These are phyloP conservation scores for Tetradesmus obliquus DNA, from an alignment of 139 green algal species.

Conservation along the genomic window DNA sequence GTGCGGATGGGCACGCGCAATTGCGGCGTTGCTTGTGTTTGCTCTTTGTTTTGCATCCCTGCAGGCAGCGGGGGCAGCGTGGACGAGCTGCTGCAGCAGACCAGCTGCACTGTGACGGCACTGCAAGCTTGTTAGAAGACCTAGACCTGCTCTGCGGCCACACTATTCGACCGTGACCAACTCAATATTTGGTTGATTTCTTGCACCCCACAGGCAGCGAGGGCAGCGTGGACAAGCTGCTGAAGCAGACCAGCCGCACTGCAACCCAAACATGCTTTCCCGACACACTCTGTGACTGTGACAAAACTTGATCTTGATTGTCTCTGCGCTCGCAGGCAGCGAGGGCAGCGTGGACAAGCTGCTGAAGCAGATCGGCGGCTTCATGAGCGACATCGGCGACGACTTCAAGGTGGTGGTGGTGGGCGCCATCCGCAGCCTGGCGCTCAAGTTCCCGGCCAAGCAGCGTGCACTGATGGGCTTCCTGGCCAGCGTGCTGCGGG, in stretches of 20 bases:
- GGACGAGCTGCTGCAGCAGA: slow-evolving; percentile 98
- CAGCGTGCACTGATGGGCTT: slow-evolving; percentile 98
- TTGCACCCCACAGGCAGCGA: slow-evolving; percentile 84
- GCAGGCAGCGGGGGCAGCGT: slow-evolving; percentile 93
- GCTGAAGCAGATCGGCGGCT: slow-evolving; percentile 98
- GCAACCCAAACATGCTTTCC: background rate
- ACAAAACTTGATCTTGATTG: too few species aligned
- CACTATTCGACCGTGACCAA: too few species aligned
- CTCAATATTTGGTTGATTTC: background rate
- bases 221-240: slow-evolving; percentile 94
- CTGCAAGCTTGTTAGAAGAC: slow-evolving; percentile 58
- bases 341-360: slow-evolving; percentile 97
- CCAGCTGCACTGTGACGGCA: slow-evolving; percentile 96
- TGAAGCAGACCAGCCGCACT: slow-evolving; percentile 88
- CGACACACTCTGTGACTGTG: background rate
- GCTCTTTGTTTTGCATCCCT: slow-evolving; percentile 14
- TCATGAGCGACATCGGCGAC: slow-evolving; percentile 98
- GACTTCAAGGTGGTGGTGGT: slow-evolving; percentile 99
- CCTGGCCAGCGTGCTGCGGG: slow-evolving; percentile 82
- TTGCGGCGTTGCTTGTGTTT: too few species aligned
- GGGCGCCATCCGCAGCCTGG: slow-evolving; percentile 94
- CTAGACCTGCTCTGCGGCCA: too few species aligned
- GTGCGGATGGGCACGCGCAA: too few species aligned
- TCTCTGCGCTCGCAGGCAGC: slow-evolving; percentile 71
- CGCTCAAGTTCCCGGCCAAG: slow-evolving; percentile 98